Evolutionary conservation across 2,329 filamentous ascomycete species (phyloP).

Genomic region (Fusarium nematophilum): DNA sequence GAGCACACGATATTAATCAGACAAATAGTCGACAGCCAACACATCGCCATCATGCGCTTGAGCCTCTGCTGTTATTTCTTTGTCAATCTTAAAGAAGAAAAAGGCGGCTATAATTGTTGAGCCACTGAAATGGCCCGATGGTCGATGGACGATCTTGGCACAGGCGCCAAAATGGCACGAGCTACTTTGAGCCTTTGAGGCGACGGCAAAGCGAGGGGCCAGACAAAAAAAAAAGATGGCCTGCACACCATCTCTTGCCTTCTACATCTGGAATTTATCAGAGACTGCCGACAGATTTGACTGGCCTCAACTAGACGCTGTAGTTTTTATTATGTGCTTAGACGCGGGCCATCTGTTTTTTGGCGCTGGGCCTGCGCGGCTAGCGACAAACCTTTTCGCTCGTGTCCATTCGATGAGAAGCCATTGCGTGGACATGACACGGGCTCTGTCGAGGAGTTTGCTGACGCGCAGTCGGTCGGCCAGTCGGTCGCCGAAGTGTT

Average conservation of each 20-base stretch:
- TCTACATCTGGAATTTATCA: background rate
- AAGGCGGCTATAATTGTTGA: conserved; percentile 3
- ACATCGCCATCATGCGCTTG: background rate
- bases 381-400: conserved; percentile 17
- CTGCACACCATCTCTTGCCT: background rate
- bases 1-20: conserved; percentile 21
- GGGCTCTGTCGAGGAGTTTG: conserved; percentile 8
- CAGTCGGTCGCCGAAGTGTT: no score
- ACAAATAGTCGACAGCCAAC: conserved; percentile 19
- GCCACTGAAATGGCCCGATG: conserved; percentile 14
- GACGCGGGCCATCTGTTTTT: conserved; percentile 20
- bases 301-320: no score
- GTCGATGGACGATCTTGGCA: conserved; percentile 9
- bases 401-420: conserved; percentile 20
- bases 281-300: background rate
- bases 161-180: conserved; percentile 26
- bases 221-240: background rate
- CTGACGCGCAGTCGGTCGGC: conserved; percentile 16
- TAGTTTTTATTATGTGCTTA: background rate
- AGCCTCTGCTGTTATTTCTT: background rate
- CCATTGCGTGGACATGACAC: conserved; percentile 32
- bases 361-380: conserved; percentile 24
- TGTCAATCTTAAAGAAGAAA: background rate
- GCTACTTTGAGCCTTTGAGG: conserved; percentile 7
- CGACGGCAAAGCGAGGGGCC: background rate